Conservation (phyloP, 2,329 filamentous ascomycete species). For the Fusarium illudens region DNA sequence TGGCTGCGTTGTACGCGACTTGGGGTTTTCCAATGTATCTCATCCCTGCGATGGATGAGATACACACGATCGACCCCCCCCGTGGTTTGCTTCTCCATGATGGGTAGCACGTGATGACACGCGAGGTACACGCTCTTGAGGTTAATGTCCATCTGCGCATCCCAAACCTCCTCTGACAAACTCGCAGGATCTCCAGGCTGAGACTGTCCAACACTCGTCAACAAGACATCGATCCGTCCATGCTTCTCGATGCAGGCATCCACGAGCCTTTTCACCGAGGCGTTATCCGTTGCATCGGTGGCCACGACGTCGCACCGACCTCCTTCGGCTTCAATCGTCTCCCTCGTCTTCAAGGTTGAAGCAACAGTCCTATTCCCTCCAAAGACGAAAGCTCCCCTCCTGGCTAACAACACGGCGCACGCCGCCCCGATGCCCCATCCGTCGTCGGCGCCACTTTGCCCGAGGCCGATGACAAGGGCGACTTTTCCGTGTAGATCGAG, state of each 20-base stretch:
- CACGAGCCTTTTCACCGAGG: constrained; percentile 61
- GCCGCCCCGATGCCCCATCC: constrained; percentile 63
- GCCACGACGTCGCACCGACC: constrained; percentile 52
- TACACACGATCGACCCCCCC: constrained; percentile 56
- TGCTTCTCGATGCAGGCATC: constrained; percentile 60
- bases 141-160: constrained; percentile 62
- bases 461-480: constrained; percentile 56
- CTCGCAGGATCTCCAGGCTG: constrained; percentile 60
- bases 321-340: constrained; percentile 48
- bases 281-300: constrained; percentile 61
- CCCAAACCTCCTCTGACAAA: constrained; percentile 60
- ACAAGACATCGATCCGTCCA: constrained; percentile 65
- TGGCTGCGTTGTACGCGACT: constrained; percentile 61
- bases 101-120: constrained; percentile 60
- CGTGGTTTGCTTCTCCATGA: constrained; percentile 59
- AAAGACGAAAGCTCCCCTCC: constrained; percentile 58
- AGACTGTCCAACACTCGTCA: constrained; percentile 68
- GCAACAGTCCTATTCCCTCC: constrained; percentile 58
- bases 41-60: constrained; percentile 61
- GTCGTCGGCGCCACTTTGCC: constrained; percentile 52
- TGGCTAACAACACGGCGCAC: constrained; percentile 56
- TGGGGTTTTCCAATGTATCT: constrained; percentile 60
- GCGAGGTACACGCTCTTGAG: constrained; percentile 64
- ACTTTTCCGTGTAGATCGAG: constrained; percentile 54
- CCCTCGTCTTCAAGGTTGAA: constrained; percentile 50